Evolutionary conservation across 129 eudicot genomes (phyloP), one percentile per base, ranked within the genome.

Genomic region (Silybum marianum): DNA sequence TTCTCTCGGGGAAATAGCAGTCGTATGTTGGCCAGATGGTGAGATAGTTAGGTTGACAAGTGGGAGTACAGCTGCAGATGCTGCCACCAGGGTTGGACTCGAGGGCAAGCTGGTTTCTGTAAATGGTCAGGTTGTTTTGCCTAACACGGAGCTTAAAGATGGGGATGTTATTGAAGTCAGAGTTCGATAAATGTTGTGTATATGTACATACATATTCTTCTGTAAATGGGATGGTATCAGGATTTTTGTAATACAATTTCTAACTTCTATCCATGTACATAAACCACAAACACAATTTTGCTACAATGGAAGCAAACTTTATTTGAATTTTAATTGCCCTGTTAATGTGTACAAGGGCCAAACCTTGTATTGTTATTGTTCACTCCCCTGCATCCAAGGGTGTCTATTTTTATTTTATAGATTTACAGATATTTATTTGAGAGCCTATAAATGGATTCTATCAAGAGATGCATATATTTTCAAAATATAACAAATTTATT

Each of bases 41-140:
- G 96, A 90, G 82, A 92, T 95, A 74, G 84, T 95, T 89, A 86
- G 98, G 84, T 78, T 95, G 84, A 83, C 84, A 63, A 88, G 85
- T 60, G 98, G 98, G 3, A 95, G 97, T 90, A 95, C 98, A 0
- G 98, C 98, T 71, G 98, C 94, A n/a, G 98, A 95, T 85, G 98
- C 96, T 72, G 98, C 98, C 38, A 90, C 90, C 83, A 90, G 94
- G 87, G 85, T 84, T 32, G 98, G 98, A 24, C 84, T 90, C 1
- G 97, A 92, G 22, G 98, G 98, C 38, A 92, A 90, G 83, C 73
- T 95, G 73, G 98, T 95, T 68, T 90, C 93, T 13, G 92, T 95
- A 6, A 95, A 95, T 51, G 98, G 97, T 25, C 97, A 92, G 54
- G 77, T 90, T 38, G 98, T 92, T 9, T 75, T 90, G 72, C 94